Base-by-base conservation (phyloP, 345 rosid genomes). In the Hevea brasiliensis region DNA sequence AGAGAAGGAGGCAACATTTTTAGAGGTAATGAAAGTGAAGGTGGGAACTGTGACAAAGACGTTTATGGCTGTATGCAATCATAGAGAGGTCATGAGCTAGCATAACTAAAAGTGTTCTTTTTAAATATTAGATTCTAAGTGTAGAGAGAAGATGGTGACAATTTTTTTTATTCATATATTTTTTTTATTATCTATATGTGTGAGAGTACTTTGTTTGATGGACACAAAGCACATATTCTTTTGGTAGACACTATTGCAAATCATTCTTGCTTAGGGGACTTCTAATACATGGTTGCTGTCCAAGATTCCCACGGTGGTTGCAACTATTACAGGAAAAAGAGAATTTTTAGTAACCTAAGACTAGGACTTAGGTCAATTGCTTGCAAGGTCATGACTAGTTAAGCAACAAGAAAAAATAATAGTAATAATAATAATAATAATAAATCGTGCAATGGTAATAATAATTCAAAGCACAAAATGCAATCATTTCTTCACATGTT, bases 1-100 rank as follows among this genome's bases (percentile, higher is more conserved):
- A 21, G 37, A 0, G 6, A 42, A 54, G 47, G n/a, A 10, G 4
- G n/a, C 48, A 54, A 70, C 44, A 58, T 48, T 41, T 48, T 32
- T 32, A 32, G 37, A 32, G 37, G 1, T 35, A 50, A 47, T 48
- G 63, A 60, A 44, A 13, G 48, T 50, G 61, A 45, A 65, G 69
- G 70, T 74, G 73, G 73, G 78, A 64, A 70, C 45, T 11, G 21
- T 48, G 86, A 83, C 29, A 74, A 83, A 65, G 90, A 79, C 90
- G 80, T 79, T 80, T 80, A 71, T 85, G 88, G 82, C 76, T 73
- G 80, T 77, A 35, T 71, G 74, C 79, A 81, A 81, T 81, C 79
- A 78, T 80, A 51, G 79, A 72, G 55, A 72, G 32, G 40, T 76
- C 70, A 69, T 76, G 83, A 80, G 70, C 44, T 73, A 60, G 71